A percentile compares a stretch with the other conserved stretches of the same genome.
phyloP scores from a whole-genome alignment of 805 yeast species.

The Teunomyces lycoperdinae region DNA sequence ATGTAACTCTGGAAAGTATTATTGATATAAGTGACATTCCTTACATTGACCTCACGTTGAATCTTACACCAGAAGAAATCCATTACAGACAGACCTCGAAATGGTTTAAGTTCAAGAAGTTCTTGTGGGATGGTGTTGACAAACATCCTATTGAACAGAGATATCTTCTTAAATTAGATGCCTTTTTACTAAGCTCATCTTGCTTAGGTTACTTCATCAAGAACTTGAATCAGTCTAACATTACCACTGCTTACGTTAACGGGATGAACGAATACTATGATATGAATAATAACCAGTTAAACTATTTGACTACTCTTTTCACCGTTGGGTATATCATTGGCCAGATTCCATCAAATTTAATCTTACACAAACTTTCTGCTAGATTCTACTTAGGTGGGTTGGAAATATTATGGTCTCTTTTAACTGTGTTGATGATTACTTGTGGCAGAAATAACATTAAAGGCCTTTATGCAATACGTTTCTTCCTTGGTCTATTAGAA shows the following conservation, averaged over 20 bases:
- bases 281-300: constrained; percentile 43
- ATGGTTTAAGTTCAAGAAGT: constrained; percentile 21
- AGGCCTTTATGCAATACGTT: constrained; percentile 30
- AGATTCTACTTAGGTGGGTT: constrained; percentile 43
- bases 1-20: not conserved
- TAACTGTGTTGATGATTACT: constrained; percentile 36
- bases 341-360: constrained; percentile 47
- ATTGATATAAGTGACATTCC: constrained; percentile 9
- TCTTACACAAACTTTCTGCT: constrained; percentile 42
- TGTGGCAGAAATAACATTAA: constrained; percentile 18
- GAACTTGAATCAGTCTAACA: constrained; percentile 40
- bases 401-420: constrained; percentile 44
- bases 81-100: constrained; percentile 16
- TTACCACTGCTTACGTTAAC: constrained; percentile 45
- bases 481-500: constrained; percentile 44
- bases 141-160: constrained; percentile 35
- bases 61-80: constrained; percentile 19
- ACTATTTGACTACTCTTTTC: constrained; percentile 43
- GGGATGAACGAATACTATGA: constrained; percentile 45
- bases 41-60: constrained; percentile 19
- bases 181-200: constrained; percentile 33
- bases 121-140: constrained; percentile 38
- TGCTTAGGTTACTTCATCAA: constrained; percentile 52
- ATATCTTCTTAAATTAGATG: constrained; percentile 33
- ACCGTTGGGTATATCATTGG: constrained; percentile 53